A percentile compares a stretch with the other conserved stretches of the same genome.
phyloP scores from a whole-genome alignment of 495 filamentous ascomycete species.

The Podospora bellae-mahoneyi region DNA sequence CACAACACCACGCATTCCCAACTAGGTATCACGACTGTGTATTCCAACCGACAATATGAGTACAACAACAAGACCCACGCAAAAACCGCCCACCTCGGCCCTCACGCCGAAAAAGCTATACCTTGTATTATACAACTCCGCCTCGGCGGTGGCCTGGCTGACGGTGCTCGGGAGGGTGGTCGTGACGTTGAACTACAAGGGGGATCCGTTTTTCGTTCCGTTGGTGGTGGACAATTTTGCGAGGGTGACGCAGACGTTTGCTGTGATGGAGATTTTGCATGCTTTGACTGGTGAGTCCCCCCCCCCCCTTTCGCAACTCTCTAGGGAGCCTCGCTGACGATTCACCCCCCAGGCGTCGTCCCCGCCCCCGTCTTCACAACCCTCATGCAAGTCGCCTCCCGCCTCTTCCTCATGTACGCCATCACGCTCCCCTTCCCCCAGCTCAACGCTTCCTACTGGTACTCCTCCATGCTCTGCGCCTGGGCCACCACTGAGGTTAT shows the following conservation, averaged over 20 bases:
- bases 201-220: constrained; percentile 34
- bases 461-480: constrained; percentile 69
- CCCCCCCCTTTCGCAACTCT: background rate
- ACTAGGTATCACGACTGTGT: background rate
- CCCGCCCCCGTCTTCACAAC: constrained; percentile 83
- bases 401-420: constrained; percentile 81
- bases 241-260: constrained; percentile 77
- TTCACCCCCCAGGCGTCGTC: constrained; percentile 58
- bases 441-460: constrained; percentile 49
- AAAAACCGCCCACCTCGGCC: background rate
- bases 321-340: background rate
- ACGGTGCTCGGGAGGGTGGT: constrained; percentile 60
- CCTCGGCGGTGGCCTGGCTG: constrained; percentile 72
- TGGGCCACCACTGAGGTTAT: constrained; percentile 87
- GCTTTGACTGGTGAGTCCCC: constrained; percentile 57
- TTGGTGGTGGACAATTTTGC: constrained; percentile 60
- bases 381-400: constrained; percentile 78
- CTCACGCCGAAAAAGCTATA: constrained; percentile 55
- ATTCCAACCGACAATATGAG: background rate
- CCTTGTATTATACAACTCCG: constrained; percentile 77
- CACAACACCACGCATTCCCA: background rate
- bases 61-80: too few relatives aligned
- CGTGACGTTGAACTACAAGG: constrained; percentile 29
- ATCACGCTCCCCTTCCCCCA: constrained; percentile 65
- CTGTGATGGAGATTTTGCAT: constrained; percentile 79